Conservation (phyloP, 1,139 yeast genomes). For the Candida sp. region DNA sequence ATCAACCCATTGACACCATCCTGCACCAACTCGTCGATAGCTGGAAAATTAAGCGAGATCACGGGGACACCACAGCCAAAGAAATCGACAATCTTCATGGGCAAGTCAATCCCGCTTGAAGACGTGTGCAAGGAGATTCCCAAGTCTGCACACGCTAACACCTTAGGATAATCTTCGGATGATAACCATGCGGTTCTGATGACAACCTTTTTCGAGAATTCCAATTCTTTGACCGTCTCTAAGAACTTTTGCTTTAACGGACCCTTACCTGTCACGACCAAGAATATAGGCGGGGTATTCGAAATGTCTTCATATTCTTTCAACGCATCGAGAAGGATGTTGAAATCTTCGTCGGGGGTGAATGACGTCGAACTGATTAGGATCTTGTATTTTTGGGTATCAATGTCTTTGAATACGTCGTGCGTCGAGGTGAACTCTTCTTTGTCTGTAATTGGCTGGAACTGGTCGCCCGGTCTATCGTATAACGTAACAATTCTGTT, state of each 20-base stretch:
- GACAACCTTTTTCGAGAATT: slow-evolving; percentile 50
- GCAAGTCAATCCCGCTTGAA: slow-evolving; percentile 92
- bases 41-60: slow-evolving; percentile 74
- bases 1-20: slow-evolving; percentile 50
- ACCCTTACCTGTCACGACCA: slow-evolving; percentile 94
- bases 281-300: slow-evolving; percentile 53
- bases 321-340: slow-evolving; percentile 70
- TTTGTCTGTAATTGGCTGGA: slow-evolving; percentile 45
- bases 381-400: slow-evolving; percentile 53
- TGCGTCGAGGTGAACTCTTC: slow-evolving; percentile 10
- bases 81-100: slow-evolving; percentile 97
- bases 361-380: slow-evolving; percentile 90
- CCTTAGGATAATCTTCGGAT: slow-evolving; percentile 77
- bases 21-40: slow-evolving; percentile 65
- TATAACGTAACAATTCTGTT: slow-evolving; percentile 53
- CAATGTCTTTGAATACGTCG: slow-evolving; percentile 40
- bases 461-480: slow-evolving; percentile 77
- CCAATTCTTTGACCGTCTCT: slow-evolving; percentile 43
- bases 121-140: slow-evolving; percentile 93
- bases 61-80: slow-evolving; percentile 98
- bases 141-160: slow-evolving; percentile 79
- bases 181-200: slow-evolving; percentile 79
- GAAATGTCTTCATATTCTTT: slow-evolving; percentile 53
- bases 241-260: slow-evolving; percentile 66
- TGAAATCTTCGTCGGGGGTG: slow-evolving; percentile 94